Percentiles rank a stretch among this genome's conserved stretches.
Conservation (phyloP, 2,329 filamentous ascomycete species). For the Fusarium sp. region DNA sequence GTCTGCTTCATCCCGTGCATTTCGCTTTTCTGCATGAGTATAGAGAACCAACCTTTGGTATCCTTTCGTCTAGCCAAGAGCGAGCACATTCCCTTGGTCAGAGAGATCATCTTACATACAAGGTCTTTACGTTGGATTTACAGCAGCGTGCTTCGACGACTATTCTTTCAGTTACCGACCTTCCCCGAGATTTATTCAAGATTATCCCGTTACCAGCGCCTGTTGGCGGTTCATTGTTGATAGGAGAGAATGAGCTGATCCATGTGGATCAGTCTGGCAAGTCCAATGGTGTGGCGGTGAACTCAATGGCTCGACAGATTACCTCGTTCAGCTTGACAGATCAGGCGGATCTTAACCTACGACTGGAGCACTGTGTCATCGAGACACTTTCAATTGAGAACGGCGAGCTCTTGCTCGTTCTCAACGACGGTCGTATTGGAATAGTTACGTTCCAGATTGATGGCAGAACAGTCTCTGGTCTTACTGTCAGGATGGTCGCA, state of each 20-base stretch:
- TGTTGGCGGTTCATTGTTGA: slow-evolving; percentile 86
- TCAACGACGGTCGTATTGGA: slow-evolving; percentile 78
- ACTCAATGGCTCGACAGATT: slow-evolving; percentile 84
- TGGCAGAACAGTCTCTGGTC: slow-evolving; percentile 88
- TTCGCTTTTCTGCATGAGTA: slow-evolving; percentile 96
- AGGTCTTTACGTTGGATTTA: slow-evolving; percentile 93
- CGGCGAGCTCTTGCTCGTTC: slow-evolving; percentile 85
- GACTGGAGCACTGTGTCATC: slow-evolving; percentile 82
- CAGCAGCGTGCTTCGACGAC: slow-evolving; percentile 94
- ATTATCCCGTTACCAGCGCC: slow-evolving; percentile 86
- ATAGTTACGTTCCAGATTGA: slow-evolving; percentile 87
- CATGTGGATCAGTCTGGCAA: slow-evolving; percentile 97
- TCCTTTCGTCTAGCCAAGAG: slow-evolving; percentile 81
- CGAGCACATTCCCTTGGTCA: slow-evolving; percentile 83
- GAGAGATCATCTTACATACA: slow-evolving; percentile 88
- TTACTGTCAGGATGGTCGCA: slow-evolving; percentile 76
- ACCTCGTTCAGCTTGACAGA: slow-evolving; percentile 88
- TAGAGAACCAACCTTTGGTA: slow-evolving; percentile 95
- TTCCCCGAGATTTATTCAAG: slow-evolving; percentile 88
- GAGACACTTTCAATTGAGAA: slow-evolving; percentile 80
- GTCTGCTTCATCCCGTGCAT: slow-evolving; percentile 87
- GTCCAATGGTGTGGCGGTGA: slow-evolving; percentile 90
- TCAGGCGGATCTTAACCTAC: slow-evolving; percentile 82
- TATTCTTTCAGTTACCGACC: slow-evolving; percentile 83
- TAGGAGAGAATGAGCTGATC: slow-evolving; percentile 90